These are phyloP conservation scores for Thielaviopsis punctulata DNA, from an alignment of 2,329 filamentous ascomycete species.

Conservation along the genomic window DNA sequence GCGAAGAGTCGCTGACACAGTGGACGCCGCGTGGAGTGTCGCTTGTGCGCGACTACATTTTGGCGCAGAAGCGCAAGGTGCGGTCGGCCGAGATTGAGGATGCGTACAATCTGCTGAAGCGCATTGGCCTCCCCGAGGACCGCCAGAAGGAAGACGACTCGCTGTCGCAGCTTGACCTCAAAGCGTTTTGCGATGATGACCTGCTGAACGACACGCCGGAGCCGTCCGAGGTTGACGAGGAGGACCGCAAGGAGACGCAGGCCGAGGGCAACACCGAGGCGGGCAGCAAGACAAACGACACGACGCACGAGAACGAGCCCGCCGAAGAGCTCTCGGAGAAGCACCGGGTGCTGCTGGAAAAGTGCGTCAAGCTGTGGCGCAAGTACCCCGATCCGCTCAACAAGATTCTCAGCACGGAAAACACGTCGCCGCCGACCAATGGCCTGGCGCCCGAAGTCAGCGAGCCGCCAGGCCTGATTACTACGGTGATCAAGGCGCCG, in stretches of 20 bases:
- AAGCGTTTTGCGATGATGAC: slow-evolving; percentile 28
- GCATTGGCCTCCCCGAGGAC: slow-evolving; percentile 27
- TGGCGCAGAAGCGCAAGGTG: slow-evolving; percentile 52
- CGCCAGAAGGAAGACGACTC: slow-evolving; percentile 14
- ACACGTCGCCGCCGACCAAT: slow-evolving; percentile 52
- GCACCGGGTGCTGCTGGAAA: slow-evolving; percentile 32
- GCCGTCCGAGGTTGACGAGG: slow-evolving; percentile 26
- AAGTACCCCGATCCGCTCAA: slow-evolving; percentile 38
- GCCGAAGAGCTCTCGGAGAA: slow-evolving; percentile 18
- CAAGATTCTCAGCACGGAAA: slow-evolving; percentile 38
- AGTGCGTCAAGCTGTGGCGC: slow-evolving; percentile 47
- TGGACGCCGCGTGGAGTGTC: slow-evolving; percentile 87
- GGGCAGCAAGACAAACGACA: slow-evolving; percentile 15
- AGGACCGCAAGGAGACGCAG: slow-evolving; percentile 15
- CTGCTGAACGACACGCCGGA: slow-evolving; percentile 41
- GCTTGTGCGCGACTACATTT: slow-evolving; percentile 73
- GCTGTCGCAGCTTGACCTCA: slow-evolving; percentile 16
- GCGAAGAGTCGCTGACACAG: slow-evolving; percentile 67
- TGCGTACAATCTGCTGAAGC: slow-evolving; percentile 47
- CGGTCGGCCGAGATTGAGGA: slow-evolving; percentile 68
- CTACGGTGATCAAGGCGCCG: slow-evolving; percentile 57
- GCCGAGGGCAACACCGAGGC: slow-evolving; percentile 15
- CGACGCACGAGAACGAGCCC: slow-evolving; percentile 13
- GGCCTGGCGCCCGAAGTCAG: slow-evolving; percentile 34
- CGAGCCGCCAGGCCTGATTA: slow-evolving; percentile 47